Base-by-base conservation (phyloP, 2,329 filamentous ascomycete species). In the Fusarium piperis region DNA sequence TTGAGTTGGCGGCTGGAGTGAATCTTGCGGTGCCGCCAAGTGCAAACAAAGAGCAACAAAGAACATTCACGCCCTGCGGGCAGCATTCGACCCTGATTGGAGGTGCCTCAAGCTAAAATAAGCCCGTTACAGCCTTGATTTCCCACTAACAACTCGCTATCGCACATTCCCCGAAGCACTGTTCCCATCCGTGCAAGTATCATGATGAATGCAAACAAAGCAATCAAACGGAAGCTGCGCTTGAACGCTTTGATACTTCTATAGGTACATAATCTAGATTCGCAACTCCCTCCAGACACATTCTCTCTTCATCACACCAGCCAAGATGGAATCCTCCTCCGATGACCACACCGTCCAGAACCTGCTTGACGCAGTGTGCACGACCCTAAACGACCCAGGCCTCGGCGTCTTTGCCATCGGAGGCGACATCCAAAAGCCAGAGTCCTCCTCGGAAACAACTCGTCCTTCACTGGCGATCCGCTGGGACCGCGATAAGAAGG, bases 381-480 rank as follows among this genome's bases (percentile, higher is more conserved):
- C 46, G 0, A 48, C 48, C 2, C 4, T 70, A 0, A 33, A 52
- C 6, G 51, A 18, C 3, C 55, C 65, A 2, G 62, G 32, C n/a
- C 59, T 58, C 16, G 63, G 52, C 16, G 53, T 70, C 1, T 70
- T 70, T 18, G 68, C 59, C 28, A 70, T 71, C 1, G 68, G 56
- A 20, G 67, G 68, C 2, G 59, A 26, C 15, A 0, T 67, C 20
- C 30, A 23, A 4, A 16, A 44, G 18, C 18, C 32, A 16, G 51
- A 55, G 4, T 2, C 32, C 9, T 12, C 20, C 9, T 3, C 20
- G 28, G 18, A 8, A 8, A 41, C 4, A 6, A 12, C 4, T n/a
- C n/a, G n/a, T 1, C 20, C 6, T 16, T 4, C 35, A 0, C 11
- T 68, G 2, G 18, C 51, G 0, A 46, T 71, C 3, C 51, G 51